phyloP scores from a whole-genome alignment of 1,139 yeast species.

The Blastobotrys buckinghamii region DNA sequence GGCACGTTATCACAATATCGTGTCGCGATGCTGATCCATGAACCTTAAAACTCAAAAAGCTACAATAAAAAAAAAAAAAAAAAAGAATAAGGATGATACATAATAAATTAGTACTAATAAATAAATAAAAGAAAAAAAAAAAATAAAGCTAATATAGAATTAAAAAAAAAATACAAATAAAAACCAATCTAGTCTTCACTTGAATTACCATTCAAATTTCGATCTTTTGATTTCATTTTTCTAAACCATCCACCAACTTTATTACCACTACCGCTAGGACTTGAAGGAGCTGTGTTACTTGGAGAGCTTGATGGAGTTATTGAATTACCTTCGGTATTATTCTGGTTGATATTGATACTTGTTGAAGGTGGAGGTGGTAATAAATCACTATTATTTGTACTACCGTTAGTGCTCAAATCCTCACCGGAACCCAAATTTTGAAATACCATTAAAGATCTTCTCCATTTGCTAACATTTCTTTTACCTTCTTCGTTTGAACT shows the following conservation, averaged over 20 bases:
- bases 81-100: neutral
- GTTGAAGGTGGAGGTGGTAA: constrained; percentile 8
- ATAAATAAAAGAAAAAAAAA: neutral
- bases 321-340: neutral
- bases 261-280: constrained; percentile 11
- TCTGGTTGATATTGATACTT: too few species aligned
- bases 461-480: constrained; percentile 26
- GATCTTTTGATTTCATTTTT: constrained; percentile 14
- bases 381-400: constrained; percentile 2
- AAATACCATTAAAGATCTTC: constrained; percentile 27
- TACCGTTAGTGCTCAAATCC: constrained; percentile 1
- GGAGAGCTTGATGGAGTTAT: constrained; percentile 12
- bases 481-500: neutral
- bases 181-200: neutral
- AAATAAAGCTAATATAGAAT: neutral
- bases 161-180: neutral
- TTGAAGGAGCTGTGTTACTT: constrained; percentile 1
- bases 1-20: too few species aligned
- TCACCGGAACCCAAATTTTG: constrained; percentile 10
- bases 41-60: too few species aligned
- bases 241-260: constrained; percentile 18
- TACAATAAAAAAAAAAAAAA: too few species aligned
- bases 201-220: constrained; percentile 3
- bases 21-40: too few species aligned
- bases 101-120: neutral